A percentile compares a stretch with the other conserved stretches of the same genome.
These are phyloP conservation scores for Beverwykella pulmonaria DNA, from an alignment of 495 filamentous ascomycete species.

Conservation along the genomic window DNA sequence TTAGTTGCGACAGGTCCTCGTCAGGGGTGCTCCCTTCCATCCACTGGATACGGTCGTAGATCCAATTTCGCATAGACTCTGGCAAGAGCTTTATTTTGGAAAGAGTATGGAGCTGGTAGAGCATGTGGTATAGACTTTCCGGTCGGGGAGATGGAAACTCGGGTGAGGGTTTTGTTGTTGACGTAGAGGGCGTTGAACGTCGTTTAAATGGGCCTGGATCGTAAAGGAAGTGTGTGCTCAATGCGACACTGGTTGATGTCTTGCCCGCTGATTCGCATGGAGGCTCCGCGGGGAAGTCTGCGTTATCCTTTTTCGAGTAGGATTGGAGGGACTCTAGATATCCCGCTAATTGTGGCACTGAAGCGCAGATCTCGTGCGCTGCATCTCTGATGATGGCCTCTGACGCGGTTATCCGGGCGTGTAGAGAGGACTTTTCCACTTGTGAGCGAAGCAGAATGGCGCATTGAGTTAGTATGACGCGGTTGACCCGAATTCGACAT, in stretches of 20 bases:
- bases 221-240: background rate
- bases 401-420: background rate
- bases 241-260: background rate
- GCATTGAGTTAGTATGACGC: conserved; percentile 6
- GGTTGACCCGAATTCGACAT: conserved; percentile 13
- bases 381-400: background rate
- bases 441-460: background rate
- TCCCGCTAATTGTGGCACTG: conserved; percentile 27
- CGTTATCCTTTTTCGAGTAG: background rate
- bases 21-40: conserved; percentile 1
- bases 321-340: conserved; percentile 10
- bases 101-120: conserved; percentile 7
- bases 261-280: background rate
- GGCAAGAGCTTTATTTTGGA: background rate
- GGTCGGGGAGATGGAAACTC: background rate
- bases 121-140: conserved; percentile 13
- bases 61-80: conserved; percentile 9
- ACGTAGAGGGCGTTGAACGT: background rate
- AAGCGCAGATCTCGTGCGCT: conserved; percentile 25
- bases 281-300: background rate
- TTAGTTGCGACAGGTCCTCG: conserved; percentile 12
- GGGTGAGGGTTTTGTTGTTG: background rate
- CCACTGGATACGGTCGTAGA: conserved; percentile 1
- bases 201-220: background rate
- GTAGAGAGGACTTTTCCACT: background rate